phyloP scores from a whole-genome alignment of 1,139 yeast genomes.

The Hyphopichia wangnamkhiaoensis region DNA sequence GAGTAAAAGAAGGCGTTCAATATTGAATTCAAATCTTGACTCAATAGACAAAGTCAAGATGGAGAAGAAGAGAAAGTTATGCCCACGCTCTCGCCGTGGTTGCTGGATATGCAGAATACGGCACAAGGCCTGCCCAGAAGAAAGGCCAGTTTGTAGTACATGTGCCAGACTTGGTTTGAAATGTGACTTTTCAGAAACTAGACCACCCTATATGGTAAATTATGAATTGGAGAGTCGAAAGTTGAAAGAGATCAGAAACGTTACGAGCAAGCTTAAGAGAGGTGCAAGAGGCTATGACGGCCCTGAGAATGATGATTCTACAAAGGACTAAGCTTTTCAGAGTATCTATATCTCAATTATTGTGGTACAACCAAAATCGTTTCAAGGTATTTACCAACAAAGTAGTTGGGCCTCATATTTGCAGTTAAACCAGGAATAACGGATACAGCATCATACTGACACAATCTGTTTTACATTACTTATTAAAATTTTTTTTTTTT shows the following conservation, averaged over 20 bases:
- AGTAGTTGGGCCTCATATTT: no score
- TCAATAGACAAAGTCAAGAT: constrained; percentile 3
- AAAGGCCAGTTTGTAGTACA: constrained; percentile 55
- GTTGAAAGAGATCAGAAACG: constrained; percentile 48
- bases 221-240: constrained; percentile 39
- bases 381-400: no score
- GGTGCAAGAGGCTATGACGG: neutral
- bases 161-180: constrained; percentile 51
- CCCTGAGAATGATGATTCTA: neutral
- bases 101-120: constrained; percentile 73
- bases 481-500: no score
- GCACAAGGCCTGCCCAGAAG: constrained; percentile 66
- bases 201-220: constrained; percentile 59
- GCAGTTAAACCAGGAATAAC: no score
- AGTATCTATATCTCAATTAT: neutral
- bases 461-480: no score
- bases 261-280: constrained; percentile 21
- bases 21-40: no score
- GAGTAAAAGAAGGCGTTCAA: neutral
- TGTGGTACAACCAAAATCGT: no score
- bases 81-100: constrained; percentile 55
- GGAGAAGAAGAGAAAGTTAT: constrained; percentile 14
- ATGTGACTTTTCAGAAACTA: constrained; percentile 53
- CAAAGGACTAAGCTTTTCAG: neutral
- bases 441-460: no score